phyloP scores from a whole-genome alignment of 495 filamentous ascomycete species.

The Penicillium alfredii region DNA sequence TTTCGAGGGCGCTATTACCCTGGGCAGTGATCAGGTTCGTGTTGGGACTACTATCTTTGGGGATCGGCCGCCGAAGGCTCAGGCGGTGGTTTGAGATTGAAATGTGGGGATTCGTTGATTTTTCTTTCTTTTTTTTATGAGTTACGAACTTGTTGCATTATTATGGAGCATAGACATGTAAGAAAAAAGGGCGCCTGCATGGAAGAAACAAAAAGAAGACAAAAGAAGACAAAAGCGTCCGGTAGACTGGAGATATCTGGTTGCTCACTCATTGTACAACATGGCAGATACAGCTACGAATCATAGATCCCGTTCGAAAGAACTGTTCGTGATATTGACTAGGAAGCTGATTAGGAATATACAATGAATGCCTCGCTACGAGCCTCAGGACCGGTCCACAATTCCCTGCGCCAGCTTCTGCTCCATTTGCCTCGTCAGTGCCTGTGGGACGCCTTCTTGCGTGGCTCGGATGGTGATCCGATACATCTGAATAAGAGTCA shows the following conservation, averaged over 20 bases:
- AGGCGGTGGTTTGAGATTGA: slow-evolving; percentile 54
- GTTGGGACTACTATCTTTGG: slow-evolving; percentile 94
- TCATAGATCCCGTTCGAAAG: too few relatives aligned
- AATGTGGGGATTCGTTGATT: too few relatives aligned
- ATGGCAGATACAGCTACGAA: too few relatives aligned
- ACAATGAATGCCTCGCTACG: slow-evolving; percentile 11
- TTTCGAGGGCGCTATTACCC: slow-evolving; percentile 79
- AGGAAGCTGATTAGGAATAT: too few relatives aligned
- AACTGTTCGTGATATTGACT: too few relatives aligned
- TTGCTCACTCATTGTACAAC: too few relatives aligned
- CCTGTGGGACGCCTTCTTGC: slow-evolving; percentile 76
- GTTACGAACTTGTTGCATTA: slow-evolving; percentile 17
- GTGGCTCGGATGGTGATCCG: slow-evolving; percentile 92
- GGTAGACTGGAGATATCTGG: too few relatives aligned
- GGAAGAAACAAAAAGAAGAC: too few relatives aligned
- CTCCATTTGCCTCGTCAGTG: slow-evolving; percentile 80
- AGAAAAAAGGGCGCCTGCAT: too few relatives aligned
- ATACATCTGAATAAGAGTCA: slow-evolving; percentile 64
- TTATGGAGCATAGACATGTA: too few relatives aligned
- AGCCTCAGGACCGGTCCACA: slow-evolving; percentile 7
- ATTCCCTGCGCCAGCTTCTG: slow-evolving; percentile 61
- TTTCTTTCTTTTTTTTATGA: too few relatives aligned
- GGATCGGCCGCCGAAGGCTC: slow-evolving; percentile 62
- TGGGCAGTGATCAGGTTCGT: slow-evolving; percentile 90
- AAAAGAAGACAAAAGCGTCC: too few relatives aligned